Evolutionary conservation across 2,329 filamentous ascomycete species (phyloP), one percentile per base, ranked within the genome.

Genomic region (Tothia fuscella): DNA sequence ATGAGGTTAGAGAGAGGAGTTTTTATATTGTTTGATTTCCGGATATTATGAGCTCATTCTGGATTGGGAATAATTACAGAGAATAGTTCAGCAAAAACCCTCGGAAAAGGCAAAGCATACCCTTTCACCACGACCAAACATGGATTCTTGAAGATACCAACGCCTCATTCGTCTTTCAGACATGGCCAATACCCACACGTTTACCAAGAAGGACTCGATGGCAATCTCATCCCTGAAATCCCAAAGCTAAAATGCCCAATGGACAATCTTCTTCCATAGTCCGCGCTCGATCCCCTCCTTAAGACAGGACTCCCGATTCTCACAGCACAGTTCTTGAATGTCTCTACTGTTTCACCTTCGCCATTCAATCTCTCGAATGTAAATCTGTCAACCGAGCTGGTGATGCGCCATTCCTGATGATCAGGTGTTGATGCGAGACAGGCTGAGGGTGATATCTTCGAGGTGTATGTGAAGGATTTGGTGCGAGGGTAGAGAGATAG

Each of bases 401-500:
- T 41, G 30, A 41, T 41, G 28, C 39, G 39, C 39, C 39, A 41
- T 20, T 16, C n/a, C 13, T 41, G 20, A 22, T 34, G 25, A 6
- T 41, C 21, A 20, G 33, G 29, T 29, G 29, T 33, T 19, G 19
- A 33, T 34, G 39, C 39, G 31, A n/a, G n/a, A 16, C 39, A 41
- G 39, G 14, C 26, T 20, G 25, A 33, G 10, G 29, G 21, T 5
- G 26, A 25, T 12, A 41, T 17, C 21, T 19, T n/a, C 19, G 30
- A 41, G 17, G 16, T n/a, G 30, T 33, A 34, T 12, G 39, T 41
- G 30, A 41, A 41, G 29, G 39, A 33, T 12, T 31, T 20, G n/a
- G 39, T 41, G 20, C 39, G 39, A 10, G 39, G 39, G 30, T 41
- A 41, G 29, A 41, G 31, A 14, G 39, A 41, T 17, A 35, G 21